Base-by-base conservation (phyloP, 1,284 basidiomycete genomes). In the Rhodotorula sp. region DNA sequence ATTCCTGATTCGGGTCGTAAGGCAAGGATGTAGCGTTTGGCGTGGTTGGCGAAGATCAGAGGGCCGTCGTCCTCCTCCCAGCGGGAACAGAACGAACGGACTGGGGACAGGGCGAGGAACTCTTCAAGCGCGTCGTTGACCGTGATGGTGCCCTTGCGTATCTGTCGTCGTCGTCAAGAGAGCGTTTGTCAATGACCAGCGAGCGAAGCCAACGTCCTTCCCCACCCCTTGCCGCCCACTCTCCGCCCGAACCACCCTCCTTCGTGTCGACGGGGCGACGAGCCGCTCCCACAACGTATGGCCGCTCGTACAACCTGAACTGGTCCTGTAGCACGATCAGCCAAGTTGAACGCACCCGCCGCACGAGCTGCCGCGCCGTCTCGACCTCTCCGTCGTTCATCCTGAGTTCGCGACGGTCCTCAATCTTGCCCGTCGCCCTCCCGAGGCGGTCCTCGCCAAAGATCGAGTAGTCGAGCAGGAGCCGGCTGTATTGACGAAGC, bases 21-120 rank as follows among this genome's bases (percentile, higher is more conserved):
- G 51, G 92, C 85, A 78, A 91, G 88, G 76, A 91, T 87, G 80
- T 92, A 93, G 54, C 90, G 89, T 59, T 88, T 90, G 57, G 89
- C 89, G 80, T 93, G 91, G 64, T 89, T 90, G 78, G 68, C 73
- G 48, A 71, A 65, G 24, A 63, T n/a, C 26, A 50, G 34, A 18
- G 51, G 37, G 20, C 37, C 59, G 22, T 64, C 67, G 28, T 64
- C 67, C 59, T 62, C 60, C 31, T 57, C 61, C 65, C 67, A 70
- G n/a, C 52, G 66, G 13, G 51, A 50, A 40, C 52, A 28, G 51
- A 70, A 69, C 28, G 44, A 22, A 37, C 52, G 55, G 61, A 70
- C 53, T 22, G 58, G 56, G 8, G 67, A 34, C 22, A 75, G 65
- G 59, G 48, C 51, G 59, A 65, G 52, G 18, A 76, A 65, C 47